These are phyloP conservation scores for Botrytis squamosa DNA, from an alignment of 2,329 filamentous ascomycete genomes.

Conservation along the genomic window DNA sequence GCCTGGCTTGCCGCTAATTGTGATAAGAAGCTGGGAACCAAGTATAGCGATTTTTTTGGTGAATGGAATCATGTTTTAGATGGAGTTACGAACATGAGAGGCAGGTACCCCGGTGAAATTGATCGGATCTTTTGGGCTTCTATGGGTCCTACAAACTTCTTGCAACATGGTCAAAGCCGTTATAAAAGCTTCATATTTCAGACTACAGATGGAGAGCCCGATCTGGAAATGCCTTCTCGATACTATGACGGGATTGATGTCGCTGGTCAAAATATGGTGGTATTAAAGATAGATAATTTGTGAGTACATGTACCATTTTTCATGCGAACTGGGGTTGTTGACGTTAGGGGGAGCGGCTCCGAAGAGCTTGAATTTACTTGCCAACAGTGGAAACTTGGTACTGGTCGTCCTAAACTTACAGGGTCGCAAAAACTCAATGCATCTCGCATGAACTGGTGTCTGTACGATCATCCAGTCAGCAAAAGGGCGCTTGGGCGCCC, in stretches of 20 bases:
- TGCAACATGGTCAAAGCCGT: slow-evolving; percentile 1
- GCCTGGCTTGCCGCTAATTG: slow-evolving; percentile 5
- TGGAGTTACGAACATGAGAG: background rate
- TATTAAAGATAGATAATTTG: slow-evolving; percentile 6
- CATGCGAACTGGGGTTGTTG: background rate
- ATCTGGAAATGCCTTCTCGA: background rate
- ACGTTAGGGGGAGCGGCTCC: background rate
- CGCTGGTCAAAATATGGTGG: slow-evolving; percentile 1
- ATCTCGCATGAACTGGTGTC: background rate
- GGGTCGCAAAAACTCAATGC: background rate
- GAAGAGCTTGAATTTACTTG: slow-evolving; percentile 13
- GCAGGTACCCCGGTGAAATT: background rate
- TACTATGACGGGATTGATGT: slow-evolving; percentile 1
- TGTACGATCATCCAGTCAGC: background rate
- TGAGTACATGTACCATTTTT: background rate
- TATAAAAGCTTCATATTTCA: slow-evolving; percentile 8
- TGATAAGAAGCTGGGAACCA: background rate
- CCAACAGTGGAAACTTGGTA: slow-evolving; percentile 8
- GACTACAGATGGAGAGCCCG: background rate
- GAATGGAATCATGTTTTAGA: slow-evolving; percentile 10
- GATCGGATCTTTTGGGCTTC: slow-evolving; percentile 8
- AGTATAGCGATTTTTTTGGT: background rate
- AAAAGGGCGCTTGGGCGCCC: background rate
- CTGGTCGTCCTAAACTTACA: slow-evolving; percentile 1
- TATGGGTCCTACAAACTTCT: background rate